phyloP scores from a whole-genome alignment of 78 protist species.

The Emiliania huxleyi region DNA sequence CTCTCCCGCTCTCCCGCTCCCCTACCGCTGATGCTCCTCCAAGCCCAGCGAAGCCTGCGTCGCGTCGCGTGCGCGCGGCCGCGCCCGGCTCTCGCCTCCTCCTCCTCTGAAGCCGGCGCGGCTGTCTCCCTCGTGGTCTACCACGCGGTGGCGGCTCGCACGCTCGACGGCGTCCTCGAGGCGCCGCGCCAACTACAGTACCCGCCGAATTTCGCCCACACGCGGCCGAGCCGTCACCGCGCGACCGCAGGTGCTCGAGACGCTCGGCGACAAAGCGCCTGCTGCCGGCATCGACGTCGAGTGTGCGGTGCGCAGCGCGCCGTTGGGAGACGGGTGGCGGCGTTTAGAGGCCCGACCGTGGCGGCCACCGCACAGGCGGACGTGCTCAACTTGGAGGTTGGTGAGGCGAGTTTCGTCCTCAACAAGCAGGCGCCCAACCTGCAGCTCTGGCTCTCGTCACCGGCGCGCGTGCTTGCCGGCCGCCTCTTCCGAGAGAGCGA shows the following conservation, averaged over 20 bases:
- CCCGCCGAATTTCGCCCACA: too few relatives aligned
- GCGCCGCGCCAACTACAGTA: too few relatives aligned
- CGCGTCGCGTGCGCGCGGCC: neutral
- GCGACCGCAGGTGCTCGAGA: too few relatives aligned
- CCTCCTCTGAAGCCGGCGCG: neutral
- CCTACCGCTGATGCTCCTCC: too few relatives aligned
- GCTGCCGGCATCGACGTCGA: neutral
- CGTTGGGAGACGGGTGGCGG: neutral
- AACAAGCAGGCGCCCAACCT: slow-evolving; percentile 13
- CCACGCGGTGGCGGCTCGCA: neutral
- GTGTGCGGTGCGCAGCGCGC: neutral
- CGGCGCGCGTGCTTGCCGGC: too few relatives aligned
- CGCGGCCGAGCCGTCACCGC: too few relatives aligned
- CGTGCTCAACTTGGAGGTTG: neutral
- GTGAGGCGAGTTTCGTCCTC: neutral
- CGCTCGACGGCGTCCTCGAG: neutral
- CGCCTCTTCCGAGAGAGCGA: too few relatives aligned
- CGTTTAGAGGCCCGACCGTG: neutral
- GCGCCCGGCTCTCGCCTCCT: neutral
- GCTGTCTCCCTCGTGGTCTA: neutral
- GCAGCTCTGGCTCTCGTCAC: slow-evolving; percentile 25
- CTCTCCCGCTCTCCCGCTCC: too few relatives aligned
- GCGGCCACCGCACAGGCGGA: neutral
- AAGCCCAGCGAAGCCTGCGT: too few relatives aligned
- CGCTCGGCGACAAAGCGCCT: neutral